phyloP scores from a whole-genome alignment of 306 rosid species.

The Vicia faba region DNA sequence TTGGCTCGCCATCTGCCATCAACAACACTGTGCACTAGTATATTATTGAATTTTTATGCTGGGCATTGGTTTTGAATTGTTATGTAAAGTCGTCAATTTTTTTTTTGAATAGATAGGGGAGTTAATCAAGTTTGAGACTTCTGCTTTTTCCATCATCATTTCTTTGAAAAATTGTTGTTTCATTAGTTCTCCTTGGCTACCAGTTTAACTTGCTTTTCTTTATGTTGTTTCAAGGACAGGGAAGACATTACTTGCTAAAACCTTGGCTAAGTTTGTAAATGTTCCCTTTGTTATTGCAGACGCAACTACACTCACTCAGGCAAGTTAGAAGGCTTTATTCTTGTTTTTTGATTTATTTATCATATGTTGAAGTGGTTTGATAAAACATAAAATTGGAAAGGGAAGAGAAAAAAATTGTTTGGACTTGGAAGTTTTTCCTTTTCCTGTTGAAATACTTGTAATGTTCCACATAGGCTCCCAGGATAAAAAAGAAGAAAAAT shows the following conservation, averaged over 20 bases:
- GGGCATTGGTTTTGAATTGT: slow-evolving; percentile 17
- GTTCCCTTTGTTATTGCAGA: slow-evolving; percentile 98
- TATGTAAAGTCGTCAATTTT: not conserved
- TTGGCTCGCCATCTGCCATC: too few relatives aligned
- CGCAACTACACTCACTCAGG: slow-evolving; percentile 98
- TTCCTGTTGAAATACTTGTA: slow-evolving; percentile 17
- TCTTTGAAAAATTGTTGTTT: slow-evolving; percentile 7
- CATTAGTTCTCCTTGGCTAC: slow-evolving; percentile 37
- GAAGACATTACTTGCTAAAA: slow-evolving; percentile 99
- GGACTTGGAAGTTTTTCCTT: slow-evolving; percentile 11
- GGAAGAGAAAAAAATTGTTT: not conserved
- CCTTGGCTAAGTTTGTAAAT: slow-evolving; percentile 94
- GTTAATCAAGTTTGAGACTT: slow-evolving; percentile 20
- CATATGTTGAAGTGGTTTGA: not conserved
- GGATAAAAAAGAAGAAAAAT: not conserved
- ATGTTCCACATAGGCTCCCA: slow-evolving; percentile 1
- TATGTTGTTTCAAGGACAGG: slow-evolving; percentile 97
- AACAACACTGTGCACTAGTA: not conserved
- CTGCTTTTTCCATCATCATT: slow-evolving; percentile 13
- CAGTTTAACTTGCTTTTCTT: slow-evolving; percentile 62
- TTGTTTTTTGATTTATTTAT: slow-evolving; percentile 27
- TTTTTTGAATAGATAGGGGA: not conserved
- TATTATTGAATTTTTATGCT: slow-evolving; percentile 1
- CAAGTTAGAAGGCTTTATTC: slow-evolving; percentile 46
- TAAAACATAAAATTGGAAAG: not conserved